Percentiles rank a stretch among this genome's conserved stretches.
These are phyloP conservation scores for Tagetes erecta DNA, from an alignment of 129 eudicot genomes.

Conservation along the genomic window DNA sequence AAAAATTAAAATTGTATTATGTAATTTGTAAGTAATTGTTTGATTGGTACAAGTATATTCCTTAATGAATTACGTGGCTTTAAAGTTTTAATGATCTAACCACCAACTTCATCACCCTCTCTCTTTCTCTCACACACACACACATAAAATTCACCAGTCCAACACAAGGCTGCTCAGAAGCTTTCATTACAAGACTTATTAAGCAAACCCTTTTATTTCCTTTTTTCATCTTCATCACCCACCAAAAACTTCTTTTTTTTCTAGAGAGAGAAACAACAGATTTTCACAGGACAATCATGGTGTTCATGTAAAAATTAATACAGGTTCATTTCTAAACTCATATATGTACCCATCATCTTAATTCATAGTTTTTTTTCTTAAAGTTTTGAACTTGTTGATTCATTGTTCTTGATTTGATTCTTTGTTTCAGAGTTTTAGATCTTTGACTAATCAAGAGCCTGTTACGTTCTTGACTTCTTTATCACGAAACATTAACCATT, in stretches of 20 bases:
- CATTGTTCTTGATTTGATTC: constrained; percentile 10
- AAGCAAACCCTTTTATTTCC: neutral
- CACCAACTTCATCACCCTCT: constrained; percentile 35
- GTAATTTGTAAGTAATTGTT: neutral
- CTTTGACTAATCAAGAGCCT: constrained; percentile 13
- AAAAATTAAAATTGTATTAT: neutral
- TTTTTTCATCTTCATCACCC: constrained; percentile 22
- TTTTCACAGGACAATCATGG: constrained; percentile 24
- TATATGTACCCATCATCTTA: neutral
- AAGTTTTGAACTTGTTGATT: neutral
- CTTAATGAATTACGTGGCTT: constrained; percentile 28
- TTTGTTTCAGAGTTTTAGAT: constrained; percentile 10
- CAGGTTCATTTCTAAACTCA: constrained; percentile 26
- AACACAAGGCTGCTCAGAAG: constrained; percentile 29
- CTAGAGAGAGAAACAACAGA: constrained; percentile 20
- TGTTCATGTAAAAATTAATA: constrained; percentile 23
- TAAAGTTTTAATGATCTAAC: constrained; percentile 25
- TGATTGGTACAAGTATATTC: neutral
- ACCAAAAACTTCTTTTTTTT: constrained; percentile 20
- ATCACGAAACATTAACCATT: constrained; percentile 6
- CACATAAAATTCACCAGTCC: constrained; percentile 27
- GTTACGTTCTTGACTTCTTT: neutral
- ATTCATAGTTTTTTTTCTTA: neutral
- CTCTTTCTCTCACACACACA: neutral
- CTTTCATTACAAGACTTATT: constrained; percentile 21